These are phyloP conservation scores for Boechera retrofracta DNA, from an alignment of 345 rosid species.

Conservation along the genomic window DNA sequence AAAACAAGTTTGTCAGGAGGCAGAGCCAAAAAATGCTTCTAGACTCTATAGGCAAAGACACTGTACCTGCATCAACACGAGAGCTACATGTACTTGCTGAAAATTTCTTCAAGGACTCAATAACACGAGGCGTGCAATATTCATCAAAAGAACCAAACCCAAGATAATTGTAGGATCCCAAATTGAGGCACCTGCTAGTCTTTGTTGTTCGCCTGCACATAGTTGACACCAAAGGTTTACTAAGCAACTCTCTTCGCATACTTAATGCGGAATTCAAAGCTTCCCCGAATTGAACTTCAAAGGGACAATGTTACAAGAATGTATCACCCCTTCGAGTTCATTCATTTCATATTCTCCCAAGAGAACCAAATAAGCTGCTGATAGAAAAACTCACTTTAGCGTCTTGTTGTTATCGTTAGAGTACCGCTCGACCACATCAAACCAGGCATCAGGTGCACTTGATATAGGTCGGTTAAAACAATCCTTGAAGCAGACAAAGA, in stretches of 20 bases:
- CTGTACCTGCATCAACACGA: slow-evolving; percentile 84
- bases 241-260: background rate
- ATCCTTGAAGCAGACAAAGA: slow-evolving; percentile 51
- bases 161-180: slow-evolving; percentile 94
- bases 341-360: background rate
- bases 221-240: slow-evolving; percentile 17
- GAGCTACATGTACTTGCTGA: slow-evolving; percentile 85
- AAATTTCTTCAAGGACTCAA: slow-evolving; percentile 69
- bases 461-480: slow-evolving; percentile 83
- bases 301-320: background rate
- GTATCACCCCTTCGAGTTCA: background rate
- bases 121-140: slow-evolving; percentile 90
- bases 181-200: slow-evolving; percentile 71
- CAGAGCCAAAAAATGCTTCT: background rate
- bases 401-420: slow-evolving; percentile 83
- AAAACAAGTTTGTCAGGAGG: slow-evolving; percentile 15
- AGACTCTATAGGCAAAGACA: background rate
- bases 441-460: slow-evolving; percentile 88
- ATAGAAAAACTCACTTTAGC: slow-evolving; percentile 53
- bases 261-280: background rate
- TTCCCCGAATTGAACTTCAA: background rate
- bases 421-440: slow-evolving; percentile 72
- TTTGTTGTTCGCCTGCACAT: slow-evolving; percentile 74
- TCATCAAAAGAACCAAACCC: slow-evolving; percentile 94
- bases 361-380: background rate